These are phyloP conservation scores for Auriscalpium microsporum DNA, from an alignment of 768 basidiomycete species.

Conservation along the genomic window DNA sequence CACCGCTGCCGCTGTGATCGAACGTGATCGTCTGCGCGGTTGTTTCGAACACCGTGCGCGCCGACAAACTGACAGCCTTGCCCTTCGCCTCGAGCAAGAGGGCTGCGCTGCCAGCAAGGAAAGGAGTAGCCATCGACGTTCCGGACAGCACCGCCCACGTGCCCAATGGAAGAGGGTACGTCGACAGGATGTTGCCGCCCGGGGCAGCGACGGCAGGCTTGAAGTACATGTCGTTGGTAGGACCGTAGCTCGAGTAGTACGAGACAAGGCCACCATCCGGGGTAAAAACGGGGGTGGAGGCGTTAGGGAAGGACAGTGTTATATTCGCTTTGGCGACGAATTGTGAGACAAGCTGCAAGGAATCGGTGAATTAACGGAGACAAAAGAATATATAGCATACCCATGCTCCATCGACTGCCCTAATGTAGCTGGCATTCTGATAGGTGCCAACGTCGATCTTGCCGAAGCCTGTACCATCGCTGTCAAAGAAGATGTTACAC, in stretches of 20 bases:
- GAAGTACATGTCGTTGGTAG: constrained; percentile 51
- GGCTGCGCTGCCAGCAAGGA: constrained; percentile 15
- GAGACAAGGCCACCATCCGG: constrained; percentile 49
- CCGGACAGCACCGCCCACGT: constrained; percentile 34
- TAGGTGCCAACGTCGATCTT: constrained; percentile 38
- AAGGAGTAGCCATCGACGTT: constrained; percentile 31
- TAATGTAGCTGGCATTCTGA: constrained; percentile 38
- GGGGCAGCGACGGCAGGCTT: constrained; percentile 47
- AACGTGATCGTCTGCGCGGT: not conserved
- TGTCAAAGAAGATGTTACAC: constrained; percentile 13
- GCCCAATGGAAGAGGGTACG: constrained; percentile 33
- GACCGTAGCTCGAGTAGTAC: constrained; percentile 48
- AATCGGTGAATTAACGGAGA: no score
- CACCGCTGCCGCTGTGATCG: constrained; percentile 36
- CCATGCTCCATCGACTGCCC: constrained; percentile 43
- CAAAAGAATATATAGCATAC: not conserved
- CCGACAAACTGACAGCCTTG: not conserved
- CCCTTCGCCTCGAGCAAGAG: not conserved
- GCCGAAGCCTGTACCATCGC: constrained; percentile 41
- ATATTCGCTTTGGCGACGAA: constrained; percentile 36
- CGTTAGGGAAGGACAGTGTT: constrained; percentile 41
- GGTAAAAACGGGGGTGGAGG: constrained; percentile 35
- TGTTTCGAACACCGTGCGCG: not conserved
- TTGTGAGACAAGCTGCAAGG: constrained; percentile 37
- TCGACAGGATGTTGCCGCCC: constrained; percentile 44